These are phyloP conservation scores for Metarhizium humberi DNA, from an alignment of 2,329 filamentous ascomycete species.

Conservation along the genomic window DNA sequence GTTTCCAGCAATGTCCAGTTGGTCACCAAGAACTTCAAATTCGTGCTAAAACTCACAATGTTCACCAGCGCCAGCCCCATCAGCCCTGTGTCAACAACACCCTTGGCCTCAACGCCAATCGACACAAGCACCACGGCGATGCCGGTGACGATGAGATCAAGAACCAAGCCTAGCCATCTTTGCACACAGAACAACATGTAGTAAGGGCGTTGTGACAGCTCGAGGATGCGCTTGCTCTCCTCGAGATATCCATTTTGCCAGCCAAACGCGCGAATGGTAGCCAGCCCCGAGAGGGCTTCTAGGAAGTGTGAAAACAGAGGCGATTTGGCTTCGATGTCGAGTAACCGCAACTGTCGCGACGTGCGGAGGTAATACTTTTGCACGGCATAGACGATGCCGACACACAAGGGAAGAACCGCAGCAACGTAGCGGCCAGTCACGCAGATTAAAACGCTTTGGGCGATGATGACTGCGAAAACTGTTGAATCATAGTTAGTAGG, in stretches of 20 bases:
- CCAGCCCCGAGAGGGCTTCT: slow-evolving; percentile 12
- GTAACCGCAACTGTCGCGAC: slow-evolving; percentile 19
- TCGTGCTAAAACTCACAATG: neutral
- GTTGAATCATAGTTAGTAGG: neutral
- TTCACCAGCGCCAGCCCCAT: neutral
- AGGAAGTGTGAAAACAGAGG: slow-evolving; percentile 17
- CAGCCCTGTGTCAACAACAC: neutral
- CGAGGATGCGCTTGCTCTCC: slow-evolving; percentile 20
- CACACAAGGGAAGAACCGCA: slow-evolving; percentile 36
- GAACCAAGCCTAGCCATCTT: slow-evolving; percentile 36
- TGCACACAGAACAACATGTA: slow-evolving; percentile 39
- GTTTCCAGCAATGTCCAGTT: neutral
- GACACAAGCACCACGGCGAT: slow-evolving; percentile 35
- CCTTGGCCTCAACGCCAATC: slow-evolving; percentile 18
- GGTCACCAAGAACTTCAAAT: neutral
- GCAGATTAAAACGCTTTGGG: slow-evolving; percentile 25
- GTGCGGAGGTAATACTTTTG: slow-evolving; percentile 19
- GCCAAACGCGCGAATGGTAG: slow-evolving; percentile 24
- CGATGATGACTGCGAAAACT: neutral
- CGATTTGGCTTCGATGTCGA: slow-evolving; percentile 19
- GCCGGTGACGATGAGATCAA: slow-evolving; percentile 35
- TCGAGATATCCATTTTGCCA: slow-evolving; percentile 11
- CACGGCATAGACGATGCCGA: slow-evolving; percentile 15
- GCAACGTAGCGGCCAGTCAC: slow-evolving; percentile 30
- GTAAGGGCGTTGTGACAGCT: slow-evolving; percentile 16